A percentile compares a stretch with the other conserved stretches of the same genome.
These are phyloP conservation scores for Aureobasidium sp. DNA, from an alignment of 2,329 filamentous ascomycete genomes.

Conservation along the genomic window DNA sequence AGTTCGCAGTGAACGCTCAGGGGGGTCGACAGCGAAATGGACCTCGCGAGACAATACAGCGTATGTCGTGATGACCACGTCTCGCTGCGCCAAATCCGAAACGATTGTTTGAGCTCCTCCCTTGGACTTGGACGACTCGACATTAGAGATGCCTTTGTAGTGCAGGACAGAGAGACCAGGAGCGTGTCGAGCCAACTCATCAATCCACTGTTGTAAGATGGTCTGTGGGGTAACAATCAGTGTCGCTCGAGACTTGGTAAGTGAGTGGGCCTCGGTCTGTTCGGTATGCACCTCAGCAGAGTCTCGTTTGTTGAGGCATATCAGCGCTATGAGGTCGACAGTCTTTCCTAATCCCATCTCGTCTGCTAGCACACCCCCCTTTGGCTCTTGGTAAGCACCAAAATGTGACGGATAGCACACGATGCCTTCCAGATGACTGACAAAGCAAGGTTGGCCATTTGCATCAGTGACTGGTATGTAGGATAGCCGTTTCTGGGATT, in stretches of 20 bases:
- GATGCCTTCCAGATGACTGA: constrained; percentile 58
- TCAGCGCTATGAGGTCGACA: constrained; percentile 64
- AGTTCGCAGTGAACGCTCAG: constrained; percentile 59
- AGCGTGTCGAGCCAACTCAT: constrained; percentile 52
- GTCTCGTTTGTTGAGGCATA: constrained; percentile 54
- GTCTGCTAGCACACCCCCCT: constrained; percentile 64
- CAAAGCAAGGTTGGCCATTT: constrained; percentile 42
- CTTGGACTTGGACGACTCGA: constrained; percentile 27
- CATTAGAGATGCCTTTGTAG: constrained; percentile 46
- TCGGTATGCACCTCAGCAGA: constrained; percentile 6
- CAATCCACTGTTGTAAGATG: constrained; percentile 57
- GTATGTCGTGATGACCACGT: constrained; percentile 58
- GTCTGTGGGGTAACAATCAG: constrained; percentile 57
- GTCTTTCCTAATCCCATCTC: constrained; percentile 84
- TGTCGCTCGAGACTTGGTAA: constrained; percentile 45
- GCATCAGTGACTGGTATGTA: constrained; percentile 43
- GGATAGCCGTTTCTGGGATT: constrained; percentile 24
- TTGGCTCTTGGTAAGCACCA: constrained; percentile 37
- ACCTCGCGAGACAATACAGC: constrained; percentile 71
- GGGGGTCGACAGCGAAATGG: constrained; percentile 64
- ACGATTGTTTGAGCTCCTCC: constrained; percentile 35
- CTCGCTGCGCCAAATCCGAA: constrained; percentile 41
- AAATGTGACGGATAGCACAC: constrained; percentile 34
- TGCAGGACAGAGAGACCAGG: constrained; percentile 49
- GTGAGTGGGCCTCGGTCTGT: neutral